These are phyloP conservation scores for Coemansia sp. DNA, from an alignment of 192 early-diverging fungal genomes.

Conservation along the genomic window DNA sequence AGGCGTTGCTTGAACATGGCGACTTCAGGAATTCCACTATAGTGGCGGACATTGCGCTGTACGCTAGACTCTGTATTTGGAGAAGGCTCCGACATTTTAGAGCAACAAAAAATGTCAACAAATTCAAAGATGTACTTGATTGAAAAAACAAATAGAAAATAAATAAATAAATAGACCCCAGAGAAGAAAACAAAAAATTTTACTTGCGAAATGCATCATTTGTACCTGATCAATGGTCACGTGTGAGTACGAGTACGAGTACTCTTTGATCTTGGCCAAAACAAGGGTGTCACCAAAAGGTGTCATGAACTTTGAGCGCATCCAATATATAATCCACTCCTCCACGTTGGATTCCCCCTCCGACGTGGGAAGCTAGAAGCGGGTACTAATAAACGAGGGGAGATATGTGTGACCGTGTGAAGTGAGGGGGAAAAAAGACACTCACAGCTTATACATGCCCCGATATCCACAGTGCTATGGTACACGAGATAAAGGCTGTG, in stretches of 20 bases:
- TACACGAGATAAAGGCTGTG: background rate
- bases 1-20: conserved; percentile 58
- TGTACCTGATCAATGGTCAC: background rate
- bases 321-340: background rate
- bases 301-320: background rate
- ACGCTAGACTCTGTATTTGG: conserved; percentile 5
- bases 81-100: conserved; percentile 19
- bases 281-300: background rate
- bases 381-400: background rate
- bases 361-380: background rate
- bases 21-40: conserved; percentile 40
- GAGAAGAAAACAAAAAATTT: background rate
- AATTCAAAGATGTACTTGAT: background rate
- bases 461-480: background rate
- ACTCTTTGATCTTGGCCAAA: background rate
- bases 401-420: conserved; percentile 4
- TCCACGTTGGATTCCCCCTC: background rate
- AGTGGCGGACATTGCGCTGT: background rate
- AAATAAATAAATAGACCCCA: background rate
- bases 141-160: background rate
- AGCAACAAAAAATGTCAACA: conserved; percentile 4
- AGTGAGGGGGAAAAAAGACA: background rate
- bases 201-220: background rate
- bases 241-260: background rate
- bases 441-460: background rate